These are phyloP conservation scores for Ogataea naganishii DNA, from an alignment of 805 yeast species.

Conservation along the genomic window DNA sequence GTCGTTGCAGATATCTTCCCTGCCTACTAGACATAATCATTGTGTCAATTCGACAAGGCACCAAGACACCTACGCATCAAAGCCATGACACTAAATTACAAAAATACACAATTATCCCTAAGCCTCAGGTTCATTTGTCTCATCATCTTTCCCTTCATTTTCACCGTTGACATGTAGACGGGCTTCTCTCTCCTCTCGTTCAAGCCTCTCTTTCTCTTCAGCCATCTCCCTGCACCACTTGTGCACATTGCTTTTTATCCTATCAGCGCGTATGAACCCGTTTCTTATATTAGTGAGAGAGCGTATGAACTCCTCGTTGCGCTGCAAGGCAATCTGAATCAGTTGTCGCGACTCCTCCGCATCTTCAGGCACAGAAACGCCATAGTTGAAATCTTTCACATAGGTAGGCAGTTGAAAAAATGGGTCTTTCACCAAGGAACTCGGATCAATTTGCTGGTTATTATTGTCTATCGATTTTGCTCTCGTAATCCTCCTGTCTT, in stretches of 20 bases:
- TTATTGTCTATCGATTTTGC: constrained; percentile 5
- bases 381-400: constrained; percentile 38
- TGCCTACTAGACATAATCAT: no score
- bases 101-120: no score
- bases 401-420: constrained; percentile 58
- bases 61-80: no score
- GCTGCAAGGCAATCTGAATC: constrained; percentile 71
- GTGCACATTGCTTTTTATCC: constrained; percentile 59
- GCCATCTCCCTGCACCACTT: constrained; percentile 85
- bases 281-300: constrained; percentile 65
- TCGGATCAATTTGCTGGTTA: constrained; percentile 8
- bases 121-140: no score
- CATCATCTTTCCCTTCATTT: no score
- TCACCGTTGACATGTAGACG: no score
- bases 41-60: no score
- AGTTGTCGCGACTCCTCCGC: constrained; percentile 67
- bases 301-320: constrained; percentile 79
- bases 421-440: constrained; percentile 33
- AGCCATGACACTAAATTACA: no score
- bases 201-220: constrained; percentile 46
- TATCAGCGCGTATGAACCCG: constrained; percentile 71
- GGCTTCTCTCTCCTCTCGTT: no score
- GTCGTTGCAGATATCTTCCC: no score
- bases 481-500: constrained; percentile 10
- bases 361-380: constrained; percentile 36